A percentile compares a stretch with the other conserved stretches of the same genome.
These are phyloP conservation scores for Leishmania martiniquensis DNA, from an alignment of 208 protist genomes.

Conservation along the genomic window DNA sequence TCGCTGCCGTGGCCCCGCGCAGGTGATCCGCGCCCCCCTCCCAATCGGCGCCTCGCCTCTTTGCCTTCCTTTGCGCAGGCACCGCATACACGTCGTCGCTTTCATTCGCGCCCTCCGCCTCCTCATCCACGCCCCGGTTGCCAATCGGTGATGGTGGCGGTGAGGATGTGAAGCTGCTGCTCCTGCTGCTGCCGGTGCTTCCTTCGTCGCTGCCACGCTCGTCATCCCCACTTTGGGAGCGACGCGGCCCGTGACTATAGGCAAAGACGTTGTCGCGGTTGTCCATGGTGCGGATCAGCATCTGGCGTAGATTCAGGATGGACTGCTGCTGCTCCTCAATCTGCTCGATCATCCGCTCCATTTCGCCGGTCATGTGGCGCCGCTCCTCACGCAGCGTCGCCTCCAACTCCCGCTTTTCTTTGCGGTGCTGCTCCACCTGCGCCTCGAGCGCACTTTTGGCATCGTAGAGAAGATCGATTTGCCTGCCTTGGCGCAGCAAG, in stretches of 20 bases:
- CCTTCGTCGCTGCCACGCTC: not conserved
- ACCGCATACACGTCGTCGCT: not conserved
- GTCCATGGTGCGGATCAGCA: constrained; percentile 80
- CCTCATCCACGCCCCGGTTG: constrained; percentile 1
- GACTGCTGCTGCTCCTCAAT: constrained; percentile 85
- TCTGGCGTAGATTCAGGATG: constrained; percentile 80
- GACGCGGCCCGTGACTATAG: constrained; percentile 24
- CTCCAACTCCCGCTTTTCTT: constrained; percentile 70
- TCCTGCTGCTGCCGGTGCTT: constrained; percentile 10
- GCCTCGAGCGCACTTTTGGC: constrained; percentile 58
- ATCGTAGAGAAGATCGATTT: constrained; percentile 76
- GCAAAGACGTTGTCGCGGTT: constrained; percentile 28
- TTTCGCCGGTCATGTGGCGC: constrained; percentile 57
- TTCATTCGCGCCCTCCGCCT: constrained; percentile 13
- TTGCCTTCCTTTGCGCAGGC: not conserved
- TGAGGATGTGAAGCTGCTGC: constrained; percentile 16
- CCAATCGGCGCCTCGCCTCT: not conserved
- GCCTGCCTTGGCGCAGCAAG: constrained; percentile 72
- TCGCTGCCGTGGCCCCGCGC: not conserved
- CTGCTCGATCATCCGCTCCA: constrained; percentile 76
- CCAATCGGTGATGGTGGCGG: constrained; percentile 4
- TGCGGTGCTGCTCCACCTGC: constrained; percentile 65
- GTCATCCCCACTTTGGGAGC: constrained; percentile 3
- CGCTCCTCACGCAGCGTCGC: constrained; percentile 66
- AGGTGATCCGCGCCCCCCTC: not conserved